These are phyloP conservation scores for Erodium texanum DNA, from an alignment of 441 rosid genomes.

Conservation along the genomic window DNA sequence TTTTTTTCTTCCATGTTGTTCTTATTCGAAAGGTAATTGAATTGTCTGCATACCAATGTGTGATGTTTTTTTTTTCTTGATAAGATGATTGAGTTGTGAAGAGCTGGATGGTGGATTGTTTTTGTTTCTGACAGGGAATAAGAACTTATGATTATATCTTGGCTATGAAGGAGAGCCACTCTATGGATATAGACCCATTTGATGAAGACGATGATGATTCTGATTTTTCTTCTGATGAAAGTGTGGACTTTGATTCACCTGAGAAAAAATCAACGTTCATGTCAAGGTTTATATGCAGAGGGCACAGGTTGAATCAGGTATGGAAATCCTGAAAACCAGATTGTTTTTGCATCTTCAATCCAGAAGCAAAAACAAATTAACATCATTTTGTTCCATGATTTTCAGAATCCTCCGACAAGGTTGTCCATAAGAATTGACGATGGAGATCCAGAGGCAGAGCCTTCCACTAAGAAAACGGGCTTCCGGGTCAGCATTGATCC, in stretches of 20 bases:
- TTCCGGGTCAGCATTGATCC: slow-evolving; percentile 76
- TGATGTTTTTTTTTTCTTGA: background rate
- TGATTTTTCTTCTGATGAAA: slow-evolving; percentile 75
- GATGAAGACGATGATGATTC: slow-evolving; percentile 26
- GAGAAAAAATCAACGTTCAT: slow-evolving; percentile 42
- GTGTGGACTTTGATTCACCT: slow-evolving; percentile 69
- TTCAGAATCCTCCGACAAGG: slow-evolving; percentile 39
- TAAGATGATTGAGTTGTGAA: background rate
- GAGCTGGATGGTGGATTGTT: background rate
- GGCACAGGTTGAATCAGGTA: slow-evolving; percentile 50
- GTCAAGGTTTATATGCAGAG: slow-evolving; percentile 59
- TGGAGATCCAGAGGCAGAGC: slow-evolving; percentile 33
- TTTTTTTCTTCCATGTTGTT: slow-evolving; percentile 86
- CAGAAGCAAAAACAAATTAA: background rate
- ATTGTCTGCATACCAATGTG: slow-evolving; percentile 5
- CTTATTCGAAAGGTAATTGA: slow-evolving; percentile 75
- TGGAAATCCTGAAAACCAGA: background rate
- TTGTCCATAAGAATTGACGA: slow-evolving; percentile 62
- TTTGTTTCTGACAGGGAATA: slow-evolving; percentile 53
- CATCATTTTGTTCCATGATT: background rate
- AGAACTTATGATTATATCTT: slow-evolving; percentile 91
- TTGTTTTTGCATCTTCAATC: background rate
- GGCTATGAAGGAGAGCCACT: slow-evolving; percentile 84
- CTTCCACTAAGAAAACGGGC: slow-evolving; percentile 48
- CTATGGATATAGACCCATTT: slow-evolving; percentile 45